Conservation (phyloP, 1,284 basidiomycete genomes). For the Dichomitus squalens region DNA sequence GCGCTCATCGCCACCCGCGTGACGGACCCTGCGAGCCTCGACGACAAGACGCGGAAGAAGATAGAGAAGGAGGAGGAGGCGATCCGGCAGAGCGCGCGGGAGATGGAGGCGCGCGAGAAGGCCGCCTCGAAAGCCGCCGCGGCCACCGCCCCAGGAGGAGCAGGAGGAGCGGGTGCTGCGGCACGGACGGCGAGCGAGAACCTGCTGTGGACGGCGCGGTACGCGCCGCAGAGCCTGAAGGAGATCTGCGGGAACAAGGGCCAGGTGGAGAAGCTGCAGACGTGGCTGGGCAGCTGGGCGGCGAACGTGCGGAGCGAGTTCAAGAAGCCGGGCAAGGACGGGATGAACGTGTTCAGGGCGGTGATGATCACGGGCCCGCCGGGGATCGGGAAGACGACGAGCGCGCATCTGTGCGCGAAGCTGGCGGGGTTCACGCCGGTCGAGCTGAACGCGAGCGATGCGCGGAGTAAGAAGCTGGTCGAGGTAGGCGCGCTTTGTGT, state of each 20-base stretch:
- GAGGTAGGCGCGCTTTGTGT: constrained; percentile 56
- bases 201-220: constrained; percentile 95
- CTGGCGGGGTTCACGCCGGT: constrained; percentile 89
- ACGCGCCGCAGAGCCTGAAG: constrained; percentile 86
- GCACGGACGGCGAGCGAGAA: constrained; percentile 41
- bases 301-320: constrained; percentile 73
- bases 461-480: constrained; percentile 94
- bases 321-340: constrained; percentile 94
- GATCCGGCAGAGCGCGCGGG: constrained; percentile 73
- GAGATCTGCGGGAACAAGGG: constrained; percentile 97
- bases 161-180: background rate
- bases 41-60: constrained; percentile 84
- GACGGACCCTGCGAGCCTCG: constrained; percentile 48
- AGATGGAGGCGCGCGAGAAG: constrained; percentile 74
- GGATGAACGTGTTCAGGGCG: constrained; percentile 85
- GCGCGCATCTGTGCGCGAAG: constrained; percentile 91
- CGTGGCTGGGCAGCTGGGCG: constrained; percentile 87
- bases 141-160: background rate
- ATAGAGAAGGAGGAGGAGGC: constrained; percentile 80
- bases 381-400: constrained; percentile 97
- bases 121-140: constrained; percentile 40
- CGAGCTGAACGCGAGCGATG: constrained; percentile 96
- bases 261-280: constrained; percentile 84
- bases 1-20: constrained; percentile 74
- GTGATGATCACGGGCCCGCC: constrained; percentile 92